Base-by-base conservation (phyloP, 441 rosid species). In the Syzygium malaccense region DNA sequence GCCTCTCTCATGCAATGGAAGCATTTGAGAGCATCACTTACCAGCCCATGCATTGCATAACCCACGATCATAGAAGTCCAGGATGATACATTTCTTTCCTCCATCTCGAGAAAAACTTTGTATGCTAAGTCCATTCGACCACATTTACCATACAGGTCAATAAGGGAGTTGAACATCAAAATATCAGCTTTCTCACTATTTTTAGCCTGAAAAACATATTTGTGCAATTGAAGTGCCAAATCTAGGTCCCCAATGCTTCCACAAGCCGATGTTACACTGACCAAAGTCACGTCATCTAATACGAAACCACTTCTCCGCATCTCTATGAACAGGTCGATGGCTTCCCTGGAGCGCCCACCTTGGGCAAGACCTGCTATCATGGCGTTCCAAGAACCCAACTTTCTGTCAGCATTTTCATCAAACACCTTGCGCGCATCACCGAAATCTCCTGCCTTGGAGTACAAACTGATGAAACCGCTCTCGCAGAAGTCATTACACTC, bases 351-450 rank as follows among this genome's bases (percentile, higher is more conserved):
- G 60, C 91, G 92, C 25, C 95, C 97, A 2, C 92, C 94, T 14
- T 95, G 98, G 66, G 93, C 86, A 68, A 96, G 91, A 28, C 98
- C 98, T 2, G 91, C 93, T 37, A 97, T 92, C 48, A 95, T 89
- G 3, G 98, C 97, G 86, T 97, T 97, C 99, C 99, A 97, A 85
- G 98, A 96, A 37, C 99, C 98, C 88, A 97, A 75, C 90, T 93
- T 95, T 90, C 97, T 94, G 0, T 92, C 92, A 53, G 91, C 93
- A 93, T 95, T 97, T 94, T 92, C 95, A 45, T 94, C 98, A 80
- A 97, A 97, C 95, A 94, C 37, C 32, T 94, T 94, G 49, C 91
- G 91, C 28, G 97, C 98, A 86, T 88, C 60, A 20, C 68, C 87
- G 17, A 95, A 89, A 13, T 94, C 95, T 26, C 97, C 98, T 0